These are phyloP conservation scores for Lotus japonicus DNA, from an alignment of 306 rosid genomes.

Conservation along the genomic window DNA sequence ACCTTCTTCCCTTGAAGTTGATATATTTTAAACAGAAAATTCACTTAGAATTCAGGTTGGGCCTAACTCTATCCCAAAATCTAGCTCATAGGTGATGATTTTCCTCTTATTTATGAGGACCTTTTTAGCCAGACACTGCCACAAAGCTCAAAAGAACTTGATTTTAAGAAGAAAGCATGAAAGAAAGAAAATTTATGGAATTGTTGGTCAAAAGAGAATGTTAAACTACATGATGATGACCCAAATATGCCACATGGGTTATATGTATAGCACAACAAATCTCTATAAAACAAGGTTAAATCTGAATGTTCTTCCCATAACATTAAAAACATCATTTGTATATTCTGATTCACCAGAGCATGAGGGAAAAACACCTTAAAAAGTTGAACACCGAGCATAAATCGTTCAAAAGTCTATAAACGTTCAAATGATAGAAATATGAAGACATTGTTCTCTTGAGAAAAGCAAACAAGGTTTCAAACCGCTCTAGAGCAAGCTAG, in stretches of 20 bases:
- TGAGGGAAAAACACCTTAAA: background rate
- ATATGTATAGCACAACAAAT: background rate
- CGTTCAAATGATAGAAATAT: background rate
- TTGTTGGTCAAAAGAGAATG: too few relatives aligned
- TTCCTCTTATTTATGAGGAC: too few relatives aligned
- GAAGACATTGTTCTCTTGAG: background rate
- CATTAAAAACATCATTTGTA: background rate
- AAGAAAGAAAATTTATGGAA: too few relatives aligned
- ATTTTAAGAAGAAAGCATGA: too few relatives aligned
- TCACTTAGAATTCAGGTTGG: background rate
- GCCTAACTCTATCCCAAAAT: too few relatives aligned
- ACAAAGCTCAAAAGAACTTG: too few relatives aligned
- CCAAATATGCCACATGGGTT: background rate
- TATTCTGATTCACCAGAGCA: background rate
- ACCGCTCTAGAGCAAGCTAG: background rate
- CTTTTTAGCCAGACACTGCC: too few relatives aligned
- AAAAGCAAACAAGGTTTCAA: background rate
- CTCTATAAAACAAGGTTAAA: background rate
- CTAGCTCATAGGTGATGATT: too few relatives aligned
- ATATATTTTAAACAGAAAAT: background rate
- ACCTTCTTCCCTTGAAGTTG: background rate
- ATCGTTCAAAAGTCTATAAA: background rate
- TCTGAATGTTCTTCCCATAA: background rate
- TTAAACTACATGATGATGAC: too few relatives aligned
- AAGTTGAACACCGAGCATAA: background rate